phyloP scores from a whole-genome alignment of 75 land plant genomes.

The Selaginella tamariscina region DNA sequence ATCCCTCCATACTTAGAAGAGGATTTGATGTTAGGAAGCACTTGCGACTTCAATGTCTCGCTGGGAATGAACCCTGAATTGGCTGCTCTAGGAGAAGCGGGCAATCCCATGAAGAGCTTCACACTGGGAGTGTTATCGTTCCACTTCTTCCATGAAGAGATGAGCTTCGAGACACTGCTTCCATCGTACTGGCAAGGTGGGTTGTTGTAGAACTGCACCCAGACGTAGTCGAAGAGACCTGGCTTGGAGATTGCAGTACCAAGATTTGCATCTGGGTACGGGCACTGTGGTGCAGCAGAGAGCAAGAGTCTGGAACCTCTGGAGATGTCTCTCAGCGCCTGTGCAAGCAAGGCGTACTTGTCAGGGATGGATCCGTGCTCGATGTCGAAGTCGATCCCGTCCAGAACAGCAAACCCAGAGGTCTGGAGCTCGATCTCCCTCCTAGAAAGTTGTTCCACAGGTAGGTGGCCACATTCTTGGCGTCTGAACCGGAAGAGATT shows the following conservation, averaged over 20 bases:
- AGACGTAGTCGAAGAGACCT: constrained; percentile 31
- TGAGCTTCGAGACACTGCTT: background rate
- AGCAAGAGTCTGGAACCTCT: constrained; percentile 17
- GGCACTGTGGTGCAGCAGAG: constrained; percentile 40
- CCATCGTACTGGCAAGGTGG: constrained; percentile 2
- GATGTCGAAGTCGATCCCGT: constrained; percentile 44
- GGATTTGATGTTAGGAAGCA: background rate
- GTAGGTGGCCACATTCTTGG: constrained; percentile 30
- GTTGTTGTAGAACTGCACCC: constrained; percentile 46
- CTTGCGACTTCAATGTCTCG: background rate
- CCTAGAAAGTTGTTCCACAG: constrained; percentile 54
- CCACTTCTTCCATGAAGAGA: background rate
- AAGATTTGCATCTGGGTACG: constrained; percentile 22
- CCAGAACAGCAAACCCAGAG: constrained; percentile 41
- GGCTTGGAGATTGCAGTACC: constrained; percentile 20
- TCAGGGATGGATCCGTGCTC: constrained; percentile 14
- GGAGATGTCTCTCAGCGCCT: background rate
- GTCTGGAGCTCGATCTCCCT: constrained; percentile 27
- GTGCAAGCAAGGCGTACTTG: constrained; percentile 27
- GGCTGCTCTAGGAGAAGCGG: background rate
- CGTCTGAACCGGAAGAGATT: constrained; percentile 34
- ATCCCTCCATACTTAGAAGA: constrained; percentile 9
- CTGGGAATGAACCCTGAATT: background rate
- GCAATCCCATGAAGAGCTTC: constrained; percentile 4
- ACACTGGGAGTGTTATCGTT: background rate